A percentile compares a stretch with the other conserved stretches of the same genome.
These are phyloP conservation scores for Conoideocrella luteorostrata DNA, from an alignment of 2,329 filamentous ascomycete genomes.

Conservation along the genomic window DNA sequence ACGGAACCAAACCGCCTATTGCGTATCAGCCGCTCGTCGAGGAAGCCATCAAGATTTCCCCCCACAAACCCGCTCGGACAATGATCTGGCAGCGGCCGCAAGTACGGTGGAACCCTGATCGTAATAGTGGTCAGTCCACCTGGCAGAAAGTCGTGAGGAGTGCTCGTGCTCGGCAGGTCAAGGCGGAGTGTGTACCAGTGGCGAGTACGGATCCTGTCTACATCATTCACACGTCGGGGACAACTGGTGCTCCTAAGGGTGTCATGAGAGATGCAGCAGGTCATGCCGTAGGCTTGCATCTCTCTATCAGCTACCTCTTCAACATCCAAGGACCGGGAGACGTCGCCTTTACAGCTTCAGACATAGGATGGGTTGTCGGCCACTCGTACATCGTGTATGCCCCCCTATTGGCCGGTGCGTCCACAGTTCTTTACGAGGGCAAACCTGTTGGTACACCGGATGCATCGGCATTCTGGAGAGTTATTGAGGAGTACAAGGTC, in stretches of 20 bases:
- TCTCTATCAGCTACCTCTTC: slow-evolving; percentile 79
- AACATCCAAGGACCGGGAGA: slow-evolving; percentile 77
- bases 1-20: slow-evolving; percentile 73
- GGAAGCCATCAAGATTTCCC: slow-evolving; percentile 61
- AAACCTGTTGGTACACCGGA: slow-evolving; percentile 88
- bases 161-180: slow-evolving; percentile 59
- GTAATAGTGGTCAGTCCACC: slow-evolving; percentile 62
- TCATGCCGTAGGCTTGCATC: slow-evolving; percentile 76
- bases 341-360: slow-evolving; percentile 66
- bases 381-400: slow-evolving; percentile 84
- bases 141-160: slow-evolving; percentile 75
- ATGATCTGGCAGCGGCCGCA: slow-evolving; percentile 82
- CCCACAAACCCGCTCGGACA: slow-evolving; percentile 64
- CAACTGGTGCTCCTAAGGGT: slow-evolving; percentile 76
- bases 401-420: slow-evolving; percentile 76
- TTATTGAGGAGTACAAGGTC: slow-evolving; percentile 78
- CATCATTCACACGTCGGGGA: slow-evolving; percentile 83
- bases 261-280: slow-evolving; percentile 78
- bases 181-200: slow-evolving; percentile 70
- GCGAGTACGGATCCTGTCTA: slow-evolving; percentile 76
- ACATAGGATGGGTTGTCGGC: slow-evolving; percentile 74
- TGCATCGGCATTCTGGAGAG: slow-evolving; percentile 80
- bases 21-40: slow-evolving; percentile 72
- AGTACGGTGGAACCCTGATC: slow-evolving; percentile 64
- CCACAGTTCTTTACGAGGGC: slow-evolving; percentile 87